Conservation (phyloP, 805 yeast species). For the Myxozyma neotropica region DNA sequence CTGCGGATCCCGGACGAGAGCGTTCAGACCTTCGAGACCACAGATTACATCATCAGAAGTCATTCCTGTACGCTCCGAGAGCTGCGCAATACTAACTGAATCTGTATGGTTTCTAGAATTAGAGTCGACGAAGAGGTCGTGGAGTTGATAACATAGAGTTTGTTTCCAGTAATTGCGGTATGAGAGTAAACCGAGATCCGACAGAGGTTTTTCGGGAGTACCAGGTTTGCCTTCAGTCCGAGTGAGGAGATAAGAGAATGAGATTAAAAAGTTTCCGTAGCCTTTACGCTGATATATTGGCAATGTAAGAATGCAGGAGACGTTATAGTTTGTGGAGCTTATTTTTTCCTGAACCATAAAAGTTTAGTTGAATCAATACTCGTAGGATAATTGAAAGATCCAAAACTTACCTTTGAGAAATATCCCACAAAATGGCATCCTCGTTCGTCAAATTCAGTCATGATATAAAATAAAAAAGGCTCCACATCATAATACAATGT, state of each 20-base stretch:
- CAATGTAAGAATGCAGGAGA: slow-evolving; percentile 86
- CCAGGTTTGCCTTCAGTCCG: slow-evolving; percentile 77
- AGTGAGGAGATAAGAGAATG: slow-evolving; percentile 80
- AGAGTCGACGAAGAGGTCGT: slow-evolving; percentile 29
- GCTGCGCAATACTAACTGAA: slow-evolving; percentile 54
- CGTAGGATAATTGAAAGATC: background rate
- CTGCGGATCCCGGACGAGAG: slow-evolving; percentile 53
- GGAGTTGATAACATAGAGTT: slow-evolving; percentile 57
- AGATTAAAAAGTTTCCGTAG: slow-evolving; percentile 84
- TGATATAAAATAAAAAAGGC: slow-evolving; percentile 85
- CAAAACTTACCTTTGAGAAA: slow-evolving; percentile 71
- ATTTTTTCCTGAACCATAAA: slow-evolving; percentile 45
- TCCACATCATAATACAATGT: slow-evolving; percentile 94
- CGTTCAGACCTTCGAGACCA: slow-evolving; percentile 76
- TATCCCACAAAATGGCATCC: slow-evolving; percentile 87
- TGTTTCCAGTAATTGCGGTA: slow-evolving; percentile 86
- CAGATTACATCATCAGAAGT: slow-evolving; percentile 81
- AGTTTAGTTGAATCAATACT: background rate
- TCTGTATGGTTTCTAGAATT: slow-evolving; percentile 2
- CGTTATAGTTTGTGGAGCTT: slow-evolving; percentile 74
- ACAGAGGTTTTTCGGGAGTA: slow-evolving; percentile 93
- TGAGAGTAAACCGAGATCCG: slow-evolving; percentile 81
- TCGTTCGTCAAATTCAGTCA: slow-evolving; percentile 65
- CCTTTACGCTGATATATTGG: slow-evolving; percentile 89
- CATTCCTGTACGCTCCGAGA: slow-evolving; percentile 80